Evolutionary conservation across 2,329 filamentous ascomycete genomes (phyloP).

Genomic region (Xylaria digitata): DNA sequence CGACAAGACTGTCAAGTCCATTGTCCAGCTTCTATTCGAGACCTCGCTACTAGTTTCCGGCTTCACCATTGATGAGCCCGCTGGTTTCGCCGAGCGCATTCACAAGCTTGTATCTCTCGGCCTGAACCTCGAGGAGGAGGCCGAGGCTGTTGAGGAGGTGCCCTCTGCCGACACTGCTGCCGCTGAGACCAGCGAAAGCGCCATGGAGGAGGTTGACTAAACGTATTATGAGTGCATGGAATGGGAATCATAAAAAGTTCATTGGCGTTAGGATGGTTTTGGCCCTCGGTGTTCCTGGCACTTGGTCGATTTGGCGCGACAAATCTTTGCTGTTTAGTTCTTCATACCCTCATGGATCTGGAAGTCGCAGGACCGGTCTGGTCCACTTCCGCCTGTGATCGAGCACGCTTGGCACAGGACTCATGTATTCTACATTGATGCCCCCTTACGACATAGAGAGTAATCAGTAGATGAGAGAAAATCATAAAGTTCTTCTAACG

Average conservation of each 20-base stretch:
- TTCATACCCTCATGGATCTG: conserved; percentile 48
- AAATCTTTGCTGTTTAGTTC: conserved; percentile 46
- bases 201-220: conserved; percentile 99
- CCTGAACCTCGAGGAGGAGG: conserved; percentile 95
- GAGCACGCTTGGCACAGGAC: conserved; percentile 39
- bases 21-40: conserved; percentile 98
- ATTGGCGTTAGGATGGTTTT: conserved; percentile 56
- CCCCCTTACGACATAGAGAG: conserved; percentile 48
- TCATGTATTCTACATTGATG: conserved; percentile 51
- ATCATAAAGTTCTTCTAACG: conserved; percentile 9
- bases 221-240: conserved; percentile 45
- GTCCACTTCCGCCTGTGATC: conserved; percentile 38
- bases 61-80: conserved; percentile 99
- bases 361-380: conserved; percentile 31
- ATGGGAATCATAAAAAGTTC: conserved; percentile 56
- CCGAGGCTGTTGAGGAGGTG: conserved; percentile 75
- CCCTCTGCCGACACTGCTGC: conserved; percentile 69
- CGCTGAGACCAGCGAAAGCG: conserved; percentile 81
- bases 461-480: conserved; percentile 47
- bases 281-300: conserved; percentile 51
- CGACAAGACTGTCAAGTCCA: conserved; percentile 99
- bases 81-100: conserved; percentile 97
- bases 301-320: conserved; percentile 46
- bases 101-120: conserved; percentile 99
- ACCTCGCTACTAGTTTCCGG: conserved; percentile 98